Evolutionary conservation across 2,329 filamentous ascomycete species (phyloP), one percentile per base, ranked within the genome.

Genomic region (Verticillium isaacii): DNA sequence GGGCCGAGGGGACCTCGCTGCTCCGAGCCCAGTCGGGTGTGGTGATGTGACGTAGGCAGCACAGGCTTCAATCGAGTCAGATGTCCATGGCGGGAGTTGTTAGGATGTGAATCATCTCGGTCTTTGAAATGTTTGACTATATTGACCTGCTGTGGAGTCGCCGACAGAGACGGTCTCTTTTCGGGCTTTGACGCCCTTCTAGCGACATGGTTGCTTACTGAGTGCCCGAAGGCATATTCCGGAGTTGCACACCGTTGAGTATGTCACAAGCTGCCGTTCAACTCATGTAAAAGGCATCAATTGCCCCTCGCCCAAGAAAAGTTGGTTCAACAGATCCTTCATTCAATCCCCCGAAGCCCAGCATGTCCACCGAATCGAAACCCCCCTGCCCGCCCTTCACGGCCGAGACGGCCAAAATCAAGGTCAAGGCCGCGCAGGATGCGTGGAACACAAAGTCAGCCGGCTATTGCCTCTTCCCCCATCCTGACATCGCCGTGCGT

Each of bases 341-440:
- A 7, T 8, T n/a, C n/a, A 23, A 50, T 12, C 1, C 3, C 5
- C 17, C 5, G 2, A n/a, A 23, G n/a, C 19, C 12, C 45, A 50
- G 5, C n/a, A 50, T 50, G 45, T 8, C 45, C 11, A 23, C n/a
- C 32, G 64, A 65, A 36, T 39, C 60, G 15, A 61, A 58, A 39
- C 80, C 79, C 2, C 84, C 84, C 0, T 78, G 80, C 54, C 92
- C 92, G 4, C 92, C 92, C 0, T 96, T 93, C 72, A 94, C 86
- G 2, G 59, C 61, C 0, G 88, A 91, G 71, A 89, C 87, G 1
- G 92, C 92, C 2, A 78, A 78, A 17, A 78, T 81, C 62, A 96
- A 96, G 73, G 92, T 96, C 65, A 96, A 96, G 76, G 88, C 87
- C 11, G 56, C 56, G 19, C 92, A 96, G 72, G 85, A 92, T 72